Evolutionary conservation across 2,329 filamentous ascomycete genomes (phyloP), one percentile per base, ranked within the genome.

Genomic region (Aspergillus intermedius): DNA sequence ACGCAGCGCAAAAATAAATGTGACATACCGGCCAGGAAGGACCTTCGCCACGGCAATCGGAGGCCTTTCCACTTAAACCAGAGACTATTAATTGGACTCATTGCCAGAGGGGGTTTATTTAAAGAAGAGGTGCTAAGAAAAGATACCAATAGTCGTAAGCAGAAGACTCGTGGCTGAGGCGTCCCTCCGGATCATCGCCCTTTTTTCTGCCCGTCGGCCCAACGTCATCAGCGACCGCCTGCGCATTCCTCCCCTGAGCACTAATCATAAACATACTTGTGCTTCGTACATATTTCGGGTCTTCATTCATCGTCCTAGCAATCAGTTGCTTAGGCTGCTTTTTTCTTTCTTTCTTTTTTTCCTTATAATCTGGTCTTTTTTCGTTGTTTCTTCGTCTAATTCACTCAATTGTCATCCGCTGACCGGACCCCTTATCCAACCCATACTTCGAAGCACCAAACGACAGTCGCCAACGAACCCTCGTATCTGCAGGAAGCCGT

Each of bases 11-110:
- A 12, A 30, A 12, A 12, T 30, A 12, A 28, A 28, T 22, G 17
- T 7, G n/a, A 60, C 56, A 53, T 63, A 81, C 79, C 80, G 44
- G 78, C 76, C 34, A 84, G 72, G 68, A 77, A 81, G 46, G 73
- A 75, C 62, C 73, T 77, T 53, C 82, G 72, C 82, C 82, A 84
- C 42, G 82, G 82, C 32, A 85, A 72, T 52, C 73, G 74, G 48
- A 83, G 69, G 60, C 74, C 74, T 65, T 82, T 84, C 81, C 81
- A 85, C 66, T 74, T 77, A 58, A 76, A 78, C 80, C 80, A 85
- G 45, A 81, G 67, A 52, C 68, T 71, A 54, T 71, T 72, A 15
- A 74, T 57, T 5, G 62, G 58, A 53, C 60, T 62, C 70, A 72
- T 73, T 53, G 49, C 51, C 54, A 46, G 52, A 49, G 45, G 45